phyloP scores from a whole-genome alignment of 2,329 filamentous ascomycete genomes.

The Cercospora zeina region DNA sequence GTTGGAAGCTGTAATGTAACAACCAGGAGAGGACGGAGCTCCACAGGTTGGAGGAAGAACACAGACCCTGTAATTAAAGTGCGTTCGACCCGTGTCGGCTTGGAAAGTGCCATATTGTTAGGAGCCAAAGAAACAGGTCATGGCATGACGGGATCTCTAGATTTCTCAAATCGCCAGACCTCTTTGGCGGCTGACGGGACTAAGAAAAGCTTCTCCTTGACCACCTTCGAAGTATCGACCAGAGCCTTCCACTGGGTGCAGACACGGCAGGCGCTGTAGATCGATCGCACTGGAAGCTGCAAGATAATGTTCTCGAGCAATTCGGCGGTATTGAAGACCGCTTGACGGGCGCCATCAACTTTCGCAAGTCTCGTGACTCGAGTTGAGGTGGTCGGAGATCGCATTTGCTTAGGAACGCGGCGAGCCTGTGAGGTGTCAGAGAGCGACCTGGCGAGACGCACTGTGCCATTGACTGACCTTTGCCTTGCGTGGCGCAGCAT shows the following conservation, averaged over 20 bases:
- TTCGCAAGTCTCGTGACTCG: neutral
- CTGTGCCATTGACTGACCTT: neutral
- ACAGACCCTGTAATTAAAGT: neutral
- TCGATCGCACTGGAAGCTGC: neutral
- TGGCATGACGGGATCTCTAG: too few species aligned
- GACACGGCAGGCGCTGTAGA: neutral
- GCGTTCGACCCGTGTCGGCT: neutral
- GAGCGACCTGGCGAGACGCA: neutral
- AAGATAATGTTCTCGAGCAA: neutral
- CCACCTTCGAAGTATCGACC: neutral
- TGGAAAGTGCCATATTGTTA: neutral
- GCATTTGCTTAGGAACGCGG: neutral
- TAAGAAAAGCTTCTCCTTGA: neutral
- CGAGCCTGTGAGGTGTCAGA: neutral
- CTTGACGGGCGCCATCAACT: neutral
- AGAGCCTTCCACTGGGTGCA: neutral
- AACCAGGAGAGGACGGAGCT: neutral
- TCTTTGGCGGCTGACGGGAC: neutral
- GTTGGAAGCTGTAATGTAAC: neutral
- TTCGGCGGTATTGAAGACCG: neutral
- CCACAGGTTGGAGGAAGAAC: neutral
- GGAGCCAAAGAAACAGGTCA: neutral
- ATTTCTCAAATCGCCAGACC: neutral
- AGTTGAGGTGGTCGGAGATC: neutral
- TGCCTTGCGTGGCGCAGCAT: neutral